A percentile compares a stretch with the other conserved stretches of the same genome.
phyloP scores from a whole-genome alignment of 108 stramenopile genomes.

The Phaeodactylum tricornutum region DNA sequence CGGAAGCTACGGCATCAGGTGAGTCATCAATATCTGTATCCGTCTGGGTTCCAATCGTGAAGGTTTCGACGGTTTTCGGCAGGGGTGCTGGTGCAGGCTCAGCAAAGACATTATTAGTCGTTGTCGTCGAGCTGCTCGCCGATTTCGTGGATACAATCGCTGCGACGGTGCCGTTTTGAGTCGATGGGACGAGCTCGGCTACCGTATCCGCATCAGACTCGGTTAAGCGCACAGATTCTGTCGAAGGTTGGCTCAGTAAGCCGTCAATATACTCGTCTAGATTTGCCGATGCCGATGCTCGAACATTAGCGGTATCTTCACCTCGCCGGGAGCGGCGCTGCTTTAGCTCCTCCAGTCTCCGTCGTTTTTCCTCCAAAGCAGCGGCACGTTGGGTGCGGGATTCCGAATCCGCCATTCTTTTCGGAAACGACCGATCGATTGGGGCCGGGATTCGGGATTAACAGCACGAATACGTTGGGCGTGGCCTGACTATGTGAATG shows the following conservation, averaged over 20 bases:
- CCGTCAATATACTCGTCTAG: slow-evolving; percentile 77
- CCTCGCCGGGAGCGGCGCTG: slow-evolving; percentile 37
- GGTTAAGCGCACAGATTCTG: too few species aligned
- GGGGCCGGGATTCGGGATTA: too few species aligned
- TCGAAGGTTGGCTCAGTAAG: slow-evolving; percentile 35
- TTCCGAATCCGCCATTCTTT: slow-evolving; percentile 13
- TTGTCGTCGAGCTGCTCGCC: not conserved
- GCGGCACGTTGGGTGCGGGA: slow-evolving; percentile 22
- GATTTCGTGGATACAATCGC: slow-evolving; percentile 3
- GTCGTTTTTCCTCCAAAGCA: slow-evolving; percentile 70
- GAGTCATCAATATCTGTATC: slow-evolving; percentile 42
- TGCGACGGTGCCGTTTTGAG: not conserved
- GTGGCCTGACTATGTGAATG: too few species aligned
- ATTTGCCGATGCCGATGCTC: slow-evolving; percentile 18
- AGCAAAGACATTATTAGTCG: slow-evolving; percentile 4
- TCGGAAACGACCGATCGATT: too few species aligned
- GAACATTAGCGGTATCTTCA: slow-evolving; percentile 11
- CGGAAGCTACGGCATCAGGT: slow-evolving; percentile 28
- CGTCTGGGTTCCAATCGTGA: slow-evolving; percentile 73
- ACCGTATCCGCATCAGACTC: slow-evolving; percentile 6
- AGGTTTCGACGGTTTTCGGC: slow-evolving; percentile 41
- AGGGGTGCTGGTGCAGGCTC: slow-evolving; percentile 14
- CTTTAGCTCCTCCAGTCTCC: slow-evolving; percentile 66
- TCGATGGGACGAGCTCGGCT: not conserved
- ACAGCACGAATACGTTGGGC: too few species aligned